Percentiles rank a stretch among this genome's conserved stretches.
Evolutionary conservation across 1,139 yeast genomes (phyloP).

Genomic region (Lodderomyces orthopsilosis): DNA sequence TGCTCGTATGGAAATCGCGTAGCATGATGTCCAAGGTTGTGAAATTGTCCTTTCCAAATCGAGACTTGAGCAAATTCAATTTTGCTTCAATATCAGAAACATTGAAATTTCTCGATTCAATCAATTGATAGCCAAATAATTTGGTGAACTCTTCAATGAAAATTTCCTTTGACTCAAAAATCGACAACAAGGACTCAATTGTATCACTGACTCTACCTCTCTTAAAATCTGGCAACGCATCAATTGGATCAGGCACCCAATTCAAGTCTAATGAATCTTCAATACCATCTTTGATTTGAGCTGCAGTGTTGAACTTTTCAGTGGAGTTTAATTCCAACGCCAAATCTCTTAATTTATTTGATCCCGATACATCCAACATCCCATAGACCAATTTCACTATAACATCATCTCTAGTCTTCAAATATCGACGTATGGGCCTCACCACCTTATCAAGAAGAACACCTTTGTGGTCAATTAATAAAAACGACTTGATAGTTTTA

Average conservation of each 20-base stretch:
- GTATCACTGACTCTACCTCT: conserved; percentile 64
- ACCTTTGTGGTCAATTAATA: conserved; percentile 84
- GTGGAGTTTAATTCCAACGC: conserved; percentile 45
- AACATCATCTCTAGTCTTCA: conserved; percentile 74
- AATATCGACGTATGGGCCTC: conserved; percentile 64
- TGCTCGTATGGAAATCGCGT: conserved; percentile 63
- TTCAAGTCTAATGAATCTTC: conserved; percentile 48
- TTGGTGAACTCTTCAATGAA: conserved; percentile 70
- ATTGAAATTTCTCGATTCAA: conserved; percentile 46
- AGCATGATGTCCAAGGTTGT: conserved; percentile 82
- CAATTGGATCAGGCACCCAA: conserved; percentile 94
- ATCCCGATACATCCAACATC: conserved; percentile 51
- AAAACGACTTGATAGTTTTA: conserved; percentile 68
- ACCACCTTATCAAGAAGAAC: conserved; percentile 76
- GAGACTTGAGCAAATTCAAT: conserved; percentile 53
- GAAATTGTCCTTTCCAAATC: conserved; percentile 69
- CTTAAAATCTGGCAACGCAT: conserved; percentile 82
- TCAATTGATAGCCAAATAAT: conserved; percentile 61
- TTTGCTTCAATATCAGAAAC: conserved; percentile 40
- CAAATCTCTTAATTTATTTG: conserved; percentile 46
- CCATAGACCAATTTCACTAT: conserved; percentile 71
- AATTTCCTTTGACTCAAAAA: conserved; percentile 75
- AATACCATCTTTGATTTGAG: conserved; percentile 10
- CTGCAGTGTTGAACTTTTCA: conserved; percentile 4
- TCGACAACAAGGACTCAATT: conserved; percentile 67